Evolutionary conservation across 164 flowering plant genomes (phyloP), one percentile per base, ranked within the genome.

Genomic region (Brasenia schreberi): DNA sequence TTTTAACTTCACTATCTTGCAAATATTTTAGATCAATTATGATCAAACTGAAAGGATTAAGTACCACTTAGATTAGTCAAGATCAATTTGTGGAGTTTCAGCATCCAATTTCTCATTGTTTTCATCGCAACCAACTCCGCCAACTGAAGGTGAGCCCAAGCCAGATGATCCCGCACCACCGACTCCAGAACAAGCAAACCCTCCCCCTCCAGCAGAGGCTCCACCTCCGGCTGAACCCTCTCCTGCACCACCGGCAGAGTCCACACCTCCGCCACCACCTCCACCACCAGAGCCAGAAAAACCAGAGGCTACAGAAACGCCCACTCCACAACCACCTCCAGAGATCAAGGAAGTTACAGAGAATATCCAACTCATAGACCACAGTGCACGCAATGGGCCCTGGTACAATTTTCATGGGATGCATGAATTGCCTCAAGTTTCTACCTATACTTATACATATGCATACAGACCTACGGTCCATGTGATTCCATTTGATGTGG

Each of bases 221-320:
- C 63, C 80, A 7, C 83, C 81, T 18, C 77, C 81, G 33, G 65
- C 72, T 0, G 87, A 82, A 43, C 64, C 66, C 5, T 3, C 56
- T 1, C 56, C 56, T 5, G 43, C 72, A 6, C 77, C 77, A 53
- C 77, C 79, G 58, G 64, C 67, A 60, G 78, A 76, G 64, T 75
- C 77, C 44, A 66, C 78, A 9, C 69, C 74, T 64, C 82, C 81
- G 17, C 81, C 72, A 63, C 81, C 78, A 27, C 80, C 83, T 4
- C 58, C 71, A 27, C 70, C 17, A 16, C 64, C 65, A 43, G 81
- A 71, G 1, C 76, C 71, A 3, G 83, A 82, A 65, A 73, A 71
- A 53, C 82, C 82, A 68, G 66, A 77, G 27, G 78, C 78, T 19
- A 80, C 71, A 63, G 64, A 49, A 18, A 12, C 53, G 53, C 53